Base-by-base conservation (phyloP, 768 basidiomycete genomes). In the Leccinum aurantiacum region DNA sequence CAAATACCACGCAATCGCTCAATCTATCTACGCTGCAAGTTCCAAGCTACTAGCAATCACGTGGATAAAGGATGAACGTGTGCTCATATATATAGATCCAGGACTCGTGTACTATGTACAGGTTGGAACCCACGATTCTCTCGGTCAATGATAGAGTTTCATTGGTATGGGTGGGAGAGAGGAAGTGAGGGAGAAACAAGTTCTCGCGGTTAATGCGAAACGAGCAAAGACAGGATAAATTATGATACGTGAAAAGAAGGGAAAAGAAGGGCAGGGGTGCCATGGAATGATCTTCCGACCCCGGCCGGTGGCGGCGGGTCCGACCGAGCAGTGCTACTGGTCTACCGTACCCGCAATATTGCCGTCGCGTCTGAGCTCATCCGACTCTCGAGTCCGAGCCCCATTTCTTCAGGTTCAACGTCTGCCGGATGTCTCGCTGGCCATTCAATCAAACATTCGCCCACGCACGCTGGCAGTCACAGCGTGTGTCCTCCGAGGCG, bases 1-100 rank as follows among this genome's bases (percentile, higher is more conserved):
- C 8, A 24, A 65, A 68, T 60, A 68, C 55, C 60, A 56, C 33
- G 13, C 41, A 53, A 22, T 31, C 41, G 58, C 27, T 44, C 38
- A 19, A 31, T 15, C 13, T 7, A 3, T n/a, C 13, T 17, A 25
- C 9, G 14, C 14, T 24, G 15, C 25, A 27, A 49, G 25, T 49
- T 25, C 24, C 24, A 25, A 49, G 33, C 31, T 33, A 33, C 31
- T 10, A 33, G 31, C 38, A 17, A 9, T 41, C 38, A 41, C 3
- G 17, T 41, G 17, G 17, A 17, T 17, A 41, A 38, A 41, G 38
- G 7, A 41, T 3, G 41, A 41, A 41, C 38, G 6, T n/a, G 17
- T 41, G 38, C 17, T 38, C 10, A 33, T 9, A 41, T 17, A 41
- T n/a, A 10, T 24, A 24, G 24, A 24, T 24, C 24, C 24, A 24